phyloP scores from a whole-genome alignment of 495 filamentous ascomycete species.

The Aspergillus indologenus region DNA sequence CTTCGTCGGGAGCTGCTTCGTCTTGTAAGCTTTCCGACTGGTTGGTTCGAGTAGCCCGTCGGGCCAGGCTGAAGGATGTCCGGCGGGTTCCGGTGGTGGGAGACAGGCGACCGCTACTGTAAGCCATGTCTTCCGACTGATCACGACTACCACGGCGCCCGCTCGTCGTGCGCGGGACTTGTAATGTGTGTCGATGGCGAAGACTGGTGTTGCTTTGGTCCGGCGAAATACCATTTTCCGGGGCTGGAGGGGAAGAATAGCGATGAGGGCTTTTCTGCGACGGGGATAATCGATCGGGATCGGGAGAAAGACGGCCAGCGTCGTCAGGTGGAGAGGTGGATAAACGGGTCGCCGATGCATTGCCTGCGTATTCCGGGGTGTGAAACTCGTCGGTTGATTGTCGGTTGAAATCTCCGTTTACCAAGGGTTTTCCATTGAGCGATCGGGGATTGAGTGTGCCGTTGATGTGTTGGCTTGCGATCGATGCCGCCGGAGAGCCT shows the following conservation, averaged over 20 bases:
- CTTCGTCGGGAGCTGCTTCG: slow-evolving; percentile 81
- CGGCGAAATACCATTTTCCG: slow-evolving; percentile 40
- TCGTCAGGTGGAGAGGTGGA: slow-evolving; percentile 38
- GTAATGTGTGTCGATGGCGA: slow-evolving; percentile 85
- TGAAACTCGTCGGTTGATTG: slow-evolving; percentile 34
- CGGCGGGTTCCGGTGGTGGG: slow-evolving; percentile 67
- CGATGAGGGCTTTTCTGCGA: slow-evolving; percentile 54
- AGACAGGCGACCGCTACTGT: slow-evolving; percentile 78
- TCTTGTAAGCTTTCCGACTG: slow-evolving; percentile 80
- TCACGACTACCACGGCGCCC: slow-evolving; percentile 54
- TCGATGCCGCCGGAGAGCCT: slow-evolving; percentile 29
- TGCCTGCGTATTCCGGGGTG: slow-evolving; percentile 27
- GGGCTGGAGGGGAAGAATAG: slow-evolving; percentile 72
- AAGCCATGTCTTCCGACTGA: slow-evolving; percentile 59
- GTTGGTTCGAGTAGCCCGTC: slow-evolving; percentile 78
- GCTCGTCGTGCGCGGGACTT: slow-evolving; percentile 66
- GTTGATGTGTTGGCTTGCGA: slow-evolving; percentile 34
- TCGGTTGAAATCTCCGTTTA: slow-evolving; percentile 41
- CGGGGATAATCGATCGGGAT: slow-evolving; percentile 38
- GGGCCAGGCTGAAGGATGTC: slow-evolving; percentile 75
- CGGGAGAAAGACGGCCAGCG: slow-evolving; percentile 37
- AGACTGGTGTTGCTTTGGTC: slow-evolving; percentile 45
- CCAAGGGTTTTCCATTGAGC: slow-evolving; percentile 33
- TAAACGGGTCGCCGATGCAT: slow-evolving; percentile 29
- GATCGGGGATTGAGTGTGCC: slow-evolving; percentile 29